Conservation (phyloP, 164 flowering plant species). For the Paratinospora sagittata region DNA sequence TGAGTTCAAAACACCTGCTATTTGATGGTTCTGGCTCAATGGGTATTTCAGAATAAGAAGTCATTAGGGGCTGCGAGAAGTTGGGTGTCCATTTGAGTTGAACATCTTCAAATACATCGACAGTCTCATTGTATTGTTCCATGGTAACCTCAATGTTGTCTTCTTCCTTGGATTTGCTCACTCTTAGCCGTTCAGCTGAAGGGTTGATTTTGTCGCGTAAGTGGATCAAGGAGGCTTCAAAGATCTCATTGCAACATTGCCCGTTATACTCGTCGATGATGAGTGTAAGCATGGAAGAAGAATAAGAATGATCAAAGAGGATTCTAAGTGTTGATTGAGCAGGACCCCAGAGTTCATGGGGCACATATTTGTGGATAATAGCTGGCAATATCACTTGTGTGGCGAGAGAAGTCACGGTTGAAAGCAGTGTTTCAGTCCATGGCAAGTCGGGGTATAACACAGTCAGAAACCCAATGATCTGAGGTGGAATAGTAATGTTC, state of each 20-base stretch:
- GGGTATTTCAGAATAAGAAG: background rate
- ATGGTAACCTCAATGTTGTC: conserved; percentile 6
- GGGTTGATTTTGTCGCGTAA: conserved; percentile 12
- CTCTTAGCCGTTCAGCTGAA: conserved; percentile 12
- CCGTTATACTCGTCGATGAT: conserved; percentile 23
- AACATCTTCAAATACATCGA: conserved; percentile 6
- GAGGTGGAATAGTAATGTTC: background rate
- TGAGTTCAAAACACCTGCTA: conserved; percentile 21
- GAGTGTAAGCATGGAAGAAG: conserved; percentile 27
- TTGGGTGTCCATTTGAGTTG: conserved; percentile 8
- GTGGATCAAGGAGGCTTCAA: conserved; percentile 18
- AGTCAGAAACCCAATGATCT: conserved; percentile 2
- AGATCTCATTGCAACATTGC: conserved; percentile 16
- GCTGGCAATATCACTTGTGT: conserved; percentile 1
- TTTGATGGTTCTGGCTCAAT: conserved; percentile 7
- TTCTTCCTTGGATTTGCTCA: conserved; percentile 17
- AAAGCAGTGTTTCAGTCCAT: background rate
- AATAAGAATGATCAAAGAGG: conserved; percentile 5
- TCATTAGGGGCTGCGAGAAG: background rate
- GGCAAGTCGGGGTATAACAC: conserved; percentile 6
- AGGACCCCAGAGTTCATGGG: conserved; percentile 20
- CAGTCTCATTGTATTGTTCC: conserved; percentile 1
- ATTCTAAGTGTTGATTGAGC: conserved; percentile 16
- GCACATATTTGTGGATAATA: conserved; percentile 5
- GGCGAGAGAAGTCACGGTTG: background rate